Conservation (phyloP, 2,329 filamentous ascomycete genomes). For the Microsporum audouinii region DNA sequence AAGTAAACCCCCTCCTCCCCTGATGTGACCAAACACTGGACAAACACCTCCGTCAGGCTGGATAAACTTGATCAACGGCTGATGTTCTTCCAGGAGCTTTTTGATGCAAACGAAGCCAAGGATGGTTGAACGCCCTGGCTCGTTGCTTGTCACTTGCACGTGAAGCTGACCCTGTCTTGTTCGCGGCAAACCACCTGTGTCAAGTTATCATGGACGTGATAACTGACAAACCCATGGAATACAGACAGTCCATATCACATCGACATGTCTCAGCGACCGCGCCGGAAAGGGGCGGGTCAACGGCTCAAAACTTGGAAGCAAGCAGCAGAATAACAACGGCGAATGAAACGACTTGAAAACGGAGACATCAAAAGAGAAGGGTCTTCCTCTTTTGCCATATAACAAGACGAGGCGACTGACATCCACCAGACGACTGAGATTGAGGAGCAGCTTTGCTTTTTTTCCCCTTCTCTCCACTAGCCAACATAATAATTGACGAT, state of each 20-base stretch:
- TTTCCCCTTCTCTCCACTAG: not conserved
- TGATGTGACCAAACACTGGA: not conserved
- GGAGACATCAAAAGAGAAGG: not conserved
- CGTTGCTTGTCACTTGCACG: too few relatives aligned
- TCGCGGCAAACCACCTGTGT: too few relatives aligned
- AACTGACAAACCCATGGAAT: too few relatives aligned
- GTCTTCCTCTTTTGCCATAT: not conserved
- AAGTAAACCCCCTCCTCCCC: not conserved
- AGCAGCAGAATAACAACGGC: not conserved
- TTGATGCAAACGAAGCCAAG: not conserved
- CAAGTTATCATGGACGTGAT: too few relatives aligned
- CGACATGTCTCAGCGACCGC: not conserved
- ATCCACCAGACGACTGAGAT: not conserved
- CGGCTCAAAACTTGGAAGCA: not conserved
- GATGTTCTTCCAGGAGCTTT: not conserved
- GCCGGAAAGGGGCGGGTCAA: not conserved
- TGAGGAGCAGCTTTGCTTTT: not conserved
- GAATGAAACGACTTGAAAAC: not conserved
- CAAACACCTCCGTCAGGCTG: not conserved
- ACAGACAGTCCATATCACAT: not conserved
- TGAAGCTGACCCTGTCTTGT: too few relatives aligned
- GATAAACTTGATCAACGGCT: too few relatives aligned
- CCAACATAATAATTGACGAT: not conserved
- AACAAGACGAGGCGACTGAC: not conserved
- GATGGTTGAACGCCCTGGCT: not conserved